Base-by-base conservation (phyloP, 2,329 filamentous ascomycete species). In the Akanthomyces muscarius region DNA sequence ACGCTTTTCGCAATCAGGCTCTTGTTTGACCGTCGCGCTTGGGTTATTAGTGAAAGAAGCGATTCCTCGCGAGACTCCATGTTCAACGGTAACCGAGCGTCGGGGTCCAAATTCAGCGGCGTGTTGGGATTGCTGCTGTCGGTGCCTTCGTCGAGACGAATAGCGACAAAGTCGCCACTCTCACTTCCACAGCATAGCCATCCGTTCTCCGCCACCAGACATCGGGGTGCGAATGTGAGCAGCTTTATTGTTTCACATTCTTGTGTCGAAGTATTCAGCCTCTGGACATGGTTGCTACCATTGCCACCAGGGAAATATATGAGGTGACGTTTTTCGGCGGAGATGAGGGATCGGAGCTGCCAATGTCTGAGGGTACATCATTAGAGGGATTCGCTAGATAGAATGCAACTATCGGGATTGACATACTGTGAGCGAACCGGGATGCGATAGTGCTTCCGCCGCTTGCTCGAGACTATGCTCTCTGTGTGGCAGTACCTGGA, bases 171-270 rank as follows among this genome's bases (percentile, higher is more conserved):
- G 72, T 96, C 89, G 63, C 95, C 95, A 67, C 87, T 86, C 70
- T 96, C 89, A 64, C 94, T 94, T 53, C 94, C 95, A 53, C 93
- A 91, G 70, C 91, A 97, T 44, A 98, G 83, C 89, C 91, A 98
- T 59, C 92, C 92, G 70, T 90, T 85, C 60, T 87, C 89, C 8
- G 91, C 90, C n/a, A 91, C 89, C 7, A 97, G 85, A 74, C 94
- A 98, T 77, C 91, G 86, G n/a, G 93, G 90, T 69, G 75, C 84
- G 75, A 88, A 95, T 68, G 82, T 86, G 68, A 93, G 80, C 36
- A 87, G 80, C 59, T 86, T 91, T 74, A 91, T 86, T 65, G 84
- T 89, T 77, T 89, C 90, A 78, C 86, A 88, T 80, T 87, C 89
- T 73, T 81, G 86, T 68, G 84, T 87, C 64, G 77, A 84, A 64